Evolutionary conservation across 148 eudicot genomes (phyloP), one percentile per base, ranked within the genome.

Genomic region (Pharnaceum exiguum): DNA sequence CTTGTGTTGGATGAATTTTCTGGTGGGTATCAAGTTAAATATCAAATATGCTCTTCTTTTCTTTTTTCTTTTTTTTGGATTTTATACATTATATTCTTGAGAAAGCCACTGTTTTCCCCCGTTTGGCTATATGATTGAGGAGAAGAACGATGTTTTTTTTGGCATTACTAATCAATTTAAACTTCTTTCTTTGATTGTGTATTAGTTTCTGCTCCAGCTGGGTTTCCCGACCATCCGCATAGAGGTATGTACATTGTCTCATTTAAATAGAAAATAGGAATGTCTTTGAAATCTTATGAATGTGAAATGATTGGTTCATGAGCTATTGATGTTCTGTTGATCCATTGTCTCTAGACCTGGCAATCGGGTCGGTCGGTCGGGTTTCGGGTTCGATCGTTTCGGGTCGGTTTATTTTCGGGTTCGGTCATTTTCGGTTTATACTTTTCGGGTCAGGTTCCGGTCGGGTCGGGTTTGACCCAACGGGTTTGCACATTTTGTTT

Each of bases 211-310:
- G 89, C 91, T 59, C 95, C 95, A 26, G 88, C 83, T 76, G 97
- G 91, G 39, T 90, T 90, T 68, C 95, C 97, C 61, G 97, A 90
- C 82, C 97, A 90, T 75, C 97, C 97, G 45, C 97, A 90, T 54
- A 86, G 95, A 90, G 97, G 97, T 89, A 63, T 62, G 63, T 49
- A 45, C 46, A 21, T 42, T 27, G 2, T 7, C 3, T 12, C 7
- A 7, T 26, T 36, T 51, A 4, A 38, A 57, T 13, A 29, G 21
- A 11, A 30, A 10, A 0, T 39, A 27, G 9, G 9, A 40, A 7
- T 7, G 6, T 17, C 24, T 3, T 26, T 4, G 1, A 18, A 29
- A 13, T 15, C 27, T 32, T 33, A 0, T 5, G 2, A n/a, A n/a
- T n/a, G n/a, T n/a, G n/a, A n/a, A n/a, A n/a, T n/a, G n/a, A n/a